These are phyloP conservation scores for Mortierella polycephala DNA, from an alignment of 371 early-diverging fungal genomes.

Conservation along the genomic window DNA sequence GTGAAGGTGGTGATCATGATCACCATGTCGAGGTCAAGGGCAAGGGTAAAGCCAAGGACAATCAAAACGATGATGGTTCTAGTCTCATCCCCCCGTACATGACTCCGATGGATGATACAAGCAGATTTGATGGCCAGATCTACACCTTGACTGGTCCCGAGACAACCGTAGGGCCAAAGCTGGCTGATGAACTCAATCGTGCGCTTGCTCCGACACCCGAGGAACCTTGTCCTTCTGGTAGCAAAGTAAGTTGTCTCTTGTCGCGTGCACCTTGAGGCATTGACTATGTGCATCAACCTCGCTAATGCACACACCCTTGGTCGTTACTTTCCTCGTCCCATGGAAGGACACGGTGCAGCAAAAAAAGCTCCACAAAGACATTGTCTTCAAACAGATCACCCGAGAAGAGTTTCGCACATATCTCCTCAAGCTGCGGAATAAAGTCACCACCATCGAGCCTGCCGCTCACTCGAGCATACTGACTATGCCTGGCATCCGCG, in stretches of 20 bases:
- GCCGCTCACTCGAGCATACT: background rate
- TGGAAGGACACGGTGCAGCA: background rate
- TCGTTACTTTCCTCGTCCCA: too few relatives aligned
- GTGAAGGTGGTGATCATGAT: background rate
- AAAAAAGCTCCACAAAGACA: background rate
- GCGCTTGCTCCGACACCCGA: background rate
- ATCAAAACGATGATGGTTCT: background rate
- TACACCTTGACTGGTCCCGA: constrained; percentile 41
- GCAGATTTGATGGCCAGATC: constrained; percentile 16
- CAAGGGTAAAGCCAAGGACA: background rate
- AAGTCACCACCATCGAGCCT: too few relatives aligned
- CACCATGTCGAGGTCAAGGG: background rate
- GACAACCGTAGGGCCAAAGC: constrained; percentile 22
- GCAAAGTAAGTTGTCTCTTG: too few relatives aligned
- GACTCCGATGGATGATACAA: background rate
- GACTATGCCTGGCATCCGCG: background rate
- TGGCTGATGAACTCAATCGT: constrained; percentile 18
- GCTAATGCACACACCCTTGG: too few relatives aligned
- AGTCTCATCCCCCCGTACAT: too few relatives aligned
- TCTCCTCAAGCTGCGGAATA: constrained; percentile 11
- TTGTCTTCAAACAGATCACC: constrained; percentile 19
- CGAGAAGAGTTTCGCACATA: constrained; percentile 20
- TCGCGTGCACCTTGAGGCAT: too few relatives aligned
- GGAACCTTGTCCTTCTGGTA: background rate
- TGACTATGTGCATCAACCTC: too few relatives aligned